These are phyloP conservation scores for Trichophyton rubrum DNA, from an alignment of 2,329 filamentous ascomycete genomes.

Conservation along the genomic window DNA sequence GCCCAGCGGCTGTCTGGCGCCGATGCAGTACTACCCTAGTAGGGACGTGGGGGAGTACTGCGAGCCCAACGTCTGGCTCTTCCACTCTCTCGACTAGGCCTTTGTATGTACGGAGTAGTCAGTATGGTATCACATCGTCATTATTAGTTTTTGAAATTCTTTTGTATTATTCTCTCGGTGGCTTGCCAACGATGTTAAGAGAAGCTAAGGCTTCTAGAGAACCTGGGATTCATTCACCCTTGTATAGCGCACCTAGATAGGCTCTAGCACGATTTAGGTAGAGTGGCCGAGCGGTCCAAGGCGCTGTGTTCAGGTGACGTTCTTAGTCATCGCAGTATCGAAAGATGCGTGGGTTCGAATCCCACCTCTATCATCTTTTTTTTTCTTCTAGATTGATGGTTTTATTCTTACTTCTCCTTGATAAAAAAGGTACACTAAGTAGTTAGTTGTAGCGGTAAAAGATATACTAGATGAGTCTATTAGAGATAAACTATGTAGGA, in stretches of 20 bases:
- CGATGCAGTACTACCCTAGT: background rate
- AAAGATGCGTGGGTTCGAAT: constrained; percentile 7
- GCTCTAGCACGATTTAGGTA: background rate
- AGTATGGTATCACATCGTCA: background rate
- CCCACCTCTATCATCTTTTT: constrained; percentile 2
- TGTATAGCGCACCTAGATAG: background rate
- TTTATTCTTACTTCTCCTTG: no score
- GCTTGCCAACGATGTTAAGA: no score
- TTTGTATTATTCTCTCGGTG: no score
- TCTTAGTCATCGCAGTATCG: constrained; percentile 1
- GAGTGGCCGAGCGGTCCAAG: constrained; percentile 5
- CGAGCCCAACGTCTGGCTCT: constrained; percentile 1
- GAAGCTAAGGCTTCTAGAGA: no score
- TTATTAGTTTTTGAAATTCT: no score
- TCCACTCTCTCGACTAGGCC: background rate
- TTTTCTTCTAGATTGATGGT: background rate
- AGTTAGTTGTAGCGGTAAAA: no score
- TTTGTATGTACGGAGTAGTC: background rate
- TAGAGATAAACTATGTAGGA: no score
- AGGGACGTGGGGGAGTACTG: background rate
- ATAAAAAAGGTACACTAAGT: no score
- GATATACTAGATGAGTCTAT: no score
- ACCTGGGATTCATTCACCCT: no score
- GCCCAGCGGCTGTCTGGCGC: background rate
- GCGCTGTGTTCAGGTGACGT: constrained; percentile 1